Conservation (phyloP, 2,329 filamentous ascomycete genomes). For the Fusarium newnesense region DNA sequence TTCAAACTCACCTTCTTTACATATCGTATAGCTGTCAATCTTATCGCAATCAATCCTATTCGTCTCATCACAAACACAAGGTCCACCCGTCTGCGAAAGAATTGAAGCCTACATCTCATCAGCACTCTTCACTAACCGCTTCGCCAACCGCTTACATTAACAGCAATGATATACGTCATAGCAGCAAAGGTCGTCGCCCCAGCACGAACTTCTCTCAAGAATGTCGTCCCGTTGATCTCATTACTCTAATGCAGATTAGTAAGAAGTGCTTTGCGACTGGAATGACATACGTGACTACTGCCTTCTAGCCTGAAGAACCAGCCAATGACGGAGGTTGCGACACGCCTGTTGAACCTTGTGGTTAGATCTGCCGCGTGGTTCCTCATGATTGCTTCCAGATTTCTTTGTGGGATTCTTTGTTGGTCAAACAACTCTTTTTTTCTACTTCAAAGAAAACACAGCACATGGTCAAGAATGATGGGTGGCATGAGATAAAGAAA, state of each 20-base stretch:
- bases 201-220: slow-evolving; percentile 71
- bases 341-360: slow-evolving; percentile 6
- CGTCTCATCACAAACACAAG: slow-evolving; percentile 26
- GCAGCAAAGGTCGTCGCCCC: slow-evolving; percentile 64
- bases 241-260: slow-evolving; percentile 37
- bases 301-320: slow-evolving; percentile 29
- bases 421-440: too few relatives aligned
- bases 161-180: slow-evolving; percentile 44
- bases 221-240: slow-evolving; percentile 66
- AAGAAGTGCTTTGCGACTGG: not conserved
- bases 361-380: not conserved
- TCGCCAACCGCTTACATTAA: slow-evolving; percentile 24
- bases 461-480: not conserved
- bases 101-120: slow-evolving; percentile 15
- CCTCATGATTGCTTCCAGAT: slow-evolving; percentile 11
- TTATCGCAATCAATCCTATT: slow-evolving; percentile 55
- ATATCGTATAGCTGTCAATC: slow-evolving; percentile 56
- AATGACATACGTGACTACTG: slow-evolving; percentile 25
- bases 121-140: not conserved
- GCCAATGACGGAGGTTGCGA: slow-evolving; percentile 21
- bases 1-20: slow-evolving; percentile 47
- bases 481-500: not conserved
- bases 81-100: slow-evolving; percentile 27
- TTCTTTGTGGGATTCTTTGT: not conserved
- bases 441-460: accelerated